Evolutionary conservation across 2,329 filamentous ascomycete genomes (phyloP), one percentile per base, ranked within the genome.

Genomic region (Pyrenophora tritici-repentis): DNA sequence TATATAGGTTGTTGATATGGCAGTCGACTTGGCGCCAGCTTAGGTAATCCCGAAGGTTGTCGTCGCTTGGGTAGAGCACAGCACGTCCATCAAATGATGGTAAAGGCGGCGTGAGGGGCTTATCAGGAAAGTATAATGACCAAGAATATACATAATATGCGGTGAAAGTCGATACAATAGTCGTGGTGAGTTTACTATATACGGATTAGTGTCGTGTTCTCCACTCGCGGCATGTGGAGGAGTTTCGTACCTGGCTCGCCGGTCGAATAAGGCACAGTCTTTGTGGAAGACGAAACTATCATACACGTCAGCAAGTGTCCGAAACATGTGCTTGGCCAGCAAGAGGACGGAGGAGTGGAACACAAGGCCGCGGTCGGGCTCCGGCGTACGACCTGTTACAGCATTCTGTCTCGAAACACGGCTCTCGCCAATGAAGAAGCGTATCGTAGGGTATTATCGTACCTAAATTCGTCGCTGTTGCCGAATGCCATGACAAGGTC

Each of bases 1-100:
- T 99, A 75, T 97, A 99, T 4, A 99, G 83, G 67, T 99, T 99
- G 74, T 99, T 99, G 65, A 99, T 96, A 71, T 99, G 94, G 60
- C 94, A 97, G 73, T 99, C 94, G 36, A 90, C 94, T 74, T 99
- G 94, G 63, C 94, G 84, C 94, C 94, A 99, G 70, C 89, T 92
- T 81, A 99, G 85, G 73, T 99, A 99, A 76, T 99, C 94, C 20
- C 92, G 82, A 60, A 99, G 75, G 71, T 96, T 95, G 63, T 83
- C 81, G 6, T 88, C 81, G 48, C 84, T 89, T 0, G 94, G 94
- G 75, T 97, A 99, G 70, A 88, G 86, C 3, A 99, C 91, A 13
- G 91, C 91, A 42, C 94, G 82, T 0, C 92, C 93, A 73, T 99
- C 94, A 68, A 99, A 99, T 5, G 88, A 93, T 1, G 94, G 94